phyloP scores from a whole-genome alignment of 139 green algal species.

The Coccomyxa sp. region DNA sequence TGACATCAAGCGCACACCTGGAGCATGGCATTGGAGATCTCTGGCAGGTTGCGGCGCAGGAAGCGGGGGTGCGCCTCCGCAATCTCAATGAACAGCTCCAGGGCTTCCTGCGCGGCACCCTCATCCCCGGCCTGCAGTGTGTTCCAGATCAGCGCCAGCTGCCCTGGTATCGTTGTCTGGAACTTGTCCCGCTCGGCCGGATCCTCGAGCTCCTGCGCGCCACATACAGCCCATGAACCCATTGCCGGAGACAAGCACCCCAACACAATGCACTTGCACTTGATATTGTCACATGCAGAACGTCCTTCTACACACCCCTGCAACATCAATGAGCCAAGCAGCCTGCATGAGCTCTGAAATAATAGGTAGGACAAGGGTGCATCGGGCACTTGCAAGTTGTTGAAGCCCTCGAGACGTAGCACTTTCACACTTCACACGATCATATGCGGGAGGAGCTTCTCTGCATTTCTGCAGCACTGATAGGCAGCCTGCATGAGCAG shows the following conservation, averaged over 20 bases:
- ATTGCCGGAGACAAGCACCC: neutral
- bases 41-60: constrained; percentile 73
- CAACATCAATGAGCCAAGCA: neutral
- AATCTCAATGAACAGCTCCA: constrained; percentile 93
- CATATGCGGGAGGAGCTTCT: too few relatives aligned
- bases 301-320: neutral
- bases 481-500: too few relatives aligned
- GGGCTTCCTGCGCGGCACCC: constrained; percentile 63
- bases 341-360: neutral
- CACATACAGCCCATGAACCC: constrained; percentile 3
- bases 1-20: constrained; percentile 28
- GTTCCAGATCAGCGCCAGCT: constrained; percentile 66
- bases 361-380: too few relatives aligned
- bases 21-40: constrained; percentile 85
- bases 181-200: constrained; percentile 69
- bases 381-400: too few relatives aligned
- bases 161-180: constrained; percentile 67
- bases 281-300: too few relatives aligned
- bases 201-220: constrained; percentile 67
- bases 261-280: neutral
- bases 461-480: too few relatives aligned
- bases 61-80: constrained; percentile 90
- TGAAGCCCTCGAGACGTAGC: too few relatives aligned
- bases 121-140: constrained; percentile 72
- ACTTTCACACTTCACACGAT: too few relatives aligned